Evolutionary conservation across 768 basidiomycete species (phyloP).

Genomic region (Exidia glandulosa): DNA sequence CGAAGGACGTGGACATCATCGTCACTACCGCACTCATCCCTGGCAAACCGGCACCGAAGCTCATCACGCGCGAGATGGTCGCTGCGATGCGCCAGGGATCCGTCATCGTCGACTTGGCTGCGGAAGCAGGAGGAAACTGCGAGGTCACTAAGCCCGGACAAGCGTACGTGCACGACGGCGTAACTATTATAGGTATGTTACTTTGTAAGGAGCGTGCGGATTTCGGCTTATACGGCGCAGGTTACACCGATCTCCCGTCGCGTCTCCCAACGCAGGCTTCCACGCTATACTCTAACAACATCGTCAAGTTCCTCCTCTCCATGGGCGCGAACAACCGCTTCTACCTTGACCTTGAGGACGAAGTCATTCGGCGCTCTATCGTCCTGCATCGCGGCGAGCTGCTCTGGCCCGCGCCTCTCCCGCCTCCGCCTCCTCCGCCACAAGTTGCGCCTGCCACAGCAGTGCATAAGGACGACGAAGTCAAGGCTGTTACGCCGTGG

Average conservation of each 20-base stretch:
- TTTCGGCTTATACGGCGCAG: conserved; percentile 26
- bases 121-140: conserved; percentile 87
- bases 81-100: conserved; percentile 89
- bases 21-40: conserved; percentile 84
- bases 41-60: conserved; percentile 74
- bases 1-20: conserved; percentile 81
- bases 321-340: conserved; percentile 47
- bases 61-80: conserved; percentile 79
- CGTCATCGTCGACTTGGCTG: conserved; percentile 76
- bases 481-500: conserved; percentile 68
- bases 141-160: conserved; percentile 73
- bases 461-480: conserved; percentile 31
- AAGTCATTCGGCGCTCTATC: conserved; percentile 74
- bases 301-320: conserved; percentile 80
- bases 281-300: conserved; percentile 84
- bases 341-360: conserved; percentile 62
- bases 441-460: conserved; percentile 36
- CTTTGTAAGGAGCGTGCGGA: not conserved
- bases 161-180: conserved; percentile 49
- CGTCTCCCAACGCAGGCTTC: conserved; percentile 83
- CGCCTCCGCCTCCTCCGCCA: conserved; percentile 45
- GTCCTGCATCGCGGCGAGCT: conserved; percentile 58
- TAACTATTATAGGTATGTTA: conserved; percentile 64
- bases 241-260: conserved; percentile 80
- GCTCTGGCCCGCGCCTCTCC: conserved; percentile 57